Conservation (phyloP, 148 eudicot species). For the Rhododendron ovatum region DNA sequence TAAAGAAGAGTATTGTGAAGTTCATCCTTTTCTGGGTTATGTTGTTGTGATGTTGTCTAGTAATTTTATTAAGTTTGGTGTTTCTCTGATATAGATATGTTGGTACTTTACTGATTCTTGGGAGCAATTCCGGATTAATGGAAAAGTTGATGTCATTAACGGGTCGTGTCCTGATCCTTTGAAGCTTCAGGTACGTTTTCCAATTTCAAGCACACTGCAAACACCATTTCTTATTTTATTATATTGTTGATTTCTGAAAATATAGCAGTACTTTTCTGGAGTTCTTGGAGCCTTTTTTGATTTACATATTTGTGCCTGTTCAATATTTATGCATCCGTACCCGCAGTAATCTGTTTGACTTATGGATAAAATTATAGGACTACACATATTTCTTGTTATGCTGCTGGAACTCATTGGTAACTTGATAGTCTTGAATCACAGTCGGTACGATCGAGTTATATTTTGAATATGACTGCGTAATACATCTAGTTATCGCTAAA, state of each 20-base stretch:
- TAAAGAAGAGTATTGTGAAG: neutral
- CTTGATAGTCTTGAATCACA: neutral
- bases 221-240: neutral
- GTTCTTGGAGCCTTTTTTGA: neutral
- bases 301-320: neutral
- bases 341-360: neutral
- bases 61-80: neutral
- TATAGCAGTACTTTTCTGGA: neutral
- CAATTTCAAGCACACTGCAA: neutral
- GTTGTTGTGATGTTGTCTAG: neutral
- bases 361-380: neutral
- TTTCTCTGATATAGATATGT: slow-evolving; percentile 47
- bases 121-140: slow-evolving; percentile 87
- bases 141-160: slow-evolving; percentile 65
- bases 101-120: slow-evolving; percentile 92
- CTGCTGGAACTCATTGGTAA: neutral
- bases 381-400: neutral
- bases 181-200: slow-evolving; percentile 58
- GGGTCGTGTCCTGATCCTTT: slow-evolving; percentile 52
- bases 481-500: neutral
- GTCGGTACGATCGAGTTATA: neutral
- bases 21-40: neutral
- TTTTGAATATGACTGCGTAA: neutral
- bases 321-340: neutral
- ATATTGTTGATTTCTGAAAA: neutral